Evolutionary conservation across 306 rosid species (phyloP), one percentile per base, ranked within the genome.

Genomic region (Sophora flavescens): DNA sequence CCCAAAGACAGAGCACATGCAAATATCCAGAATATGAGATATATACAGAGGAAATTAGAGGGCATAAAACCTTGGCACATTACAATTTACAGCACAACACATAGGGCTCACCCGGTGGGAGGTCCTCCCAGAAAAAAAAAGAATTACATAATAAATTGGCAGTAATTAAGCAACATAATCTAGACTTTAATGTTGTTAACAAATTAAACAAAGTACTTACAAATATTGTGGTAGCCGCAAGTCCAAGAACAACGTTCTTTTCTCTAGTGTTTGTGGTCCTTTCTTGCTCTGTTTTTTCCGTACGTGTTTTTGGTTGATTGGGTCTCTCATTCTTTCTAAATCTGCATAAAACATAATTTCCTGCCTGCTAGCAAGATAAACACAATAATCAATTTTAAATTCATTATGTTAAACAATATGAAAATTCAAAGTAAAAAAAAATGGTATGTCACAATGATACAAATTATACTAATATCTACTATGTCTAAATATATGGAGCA

Each of bases 361-460:
- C 50, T 16, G 1, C 71, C 80, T 81, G 60, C 68, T 35, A 63
- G 13, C 6, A 57, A 36, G 22, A 35, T 3, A 38, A 16, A 50
- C 11, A 35, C 22, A 72, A 13, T 0, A 32, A 17, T 1, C 10
- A 36, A n/a, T 63, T 58, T 32, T 5, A 6, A 28, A 39, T 41
- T 30, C 64, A 3, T 22, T 22, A 22, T 22, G 1, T 1, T 22
- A 22, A 22, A 22, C 22, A 22, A 22, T 22, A 22, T 22, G 22
- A 22, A 22, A 22, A 39, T 41, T 30, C 64, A 3, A 28, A 6
- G 1, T 4, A 5, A 0, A 53, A 59, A 30, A 30, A 63, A 6
- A 11, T 41, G 2, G 8, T 7, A 41, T 41, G 45, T 2, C 45
- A 35, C 38, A 35, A 35, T 35, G 38, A 41, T 41, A 41, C 8